phyloP scores from a whole-genome alignment of 805 yeast species.

The Ogataea paraovalis region DNA sequence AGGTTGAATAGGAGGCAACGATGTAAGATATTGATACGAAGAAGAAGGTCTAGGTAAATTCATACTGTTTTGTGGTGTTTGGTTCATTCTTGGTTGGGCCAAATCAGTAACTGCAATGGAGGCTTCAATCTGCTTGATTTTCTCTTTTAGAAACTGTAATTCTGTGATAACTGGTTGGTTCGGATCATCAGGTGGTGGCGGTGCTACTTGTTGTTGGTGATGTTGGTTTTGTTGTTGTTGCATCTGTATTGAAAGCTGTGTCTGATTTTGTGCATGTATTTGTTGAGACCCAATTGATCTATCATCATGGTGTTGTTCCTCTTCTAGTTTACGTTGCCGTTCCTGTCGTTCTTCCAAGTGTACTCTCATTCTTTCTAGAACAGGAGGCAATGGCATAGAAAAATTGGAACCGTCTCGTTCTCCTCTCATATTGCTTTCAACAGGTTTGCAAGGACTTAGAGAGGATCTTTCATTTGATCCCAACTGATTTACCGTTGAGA shows the following conservation, averaged over 20 bases:
- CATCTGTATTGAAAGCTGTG: background rate
- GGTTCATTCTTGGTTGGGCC: conserved; percentile 6
- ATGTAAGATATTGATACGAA: conserved; percentile 8
- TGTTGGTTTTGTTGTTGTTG: background rate
- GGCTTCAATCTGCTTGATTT: conserved; percentile 44
- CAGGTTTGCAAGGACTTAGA: conserved; percentile 7
- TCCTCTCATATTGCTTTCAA: conserved; percentile 3
- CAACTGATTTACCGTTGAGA: conserved; percentile 11
- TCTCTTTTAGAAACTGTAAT: conserved; percentile 36
- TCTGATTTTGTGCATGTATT: background rate
- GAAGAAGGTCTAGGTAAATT: conserved; percentile 11
- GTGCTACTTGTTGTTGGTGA: background rate
- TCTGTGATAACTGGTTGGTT: conserved; percentile 24
- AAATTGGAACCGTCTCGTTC: background rate
- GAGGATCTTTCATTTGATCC: conserved; percentile 27
- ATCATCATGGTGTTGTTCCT: background rate
- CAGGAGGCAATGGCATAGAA: background rate
- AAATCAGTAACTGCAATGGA: conserved; percentile 36
- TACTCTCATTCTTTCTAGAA: background rate
- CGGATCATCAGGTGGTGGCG: too few species aligned
- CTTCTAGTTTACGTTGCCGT: background rate
- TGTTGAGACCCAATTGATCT: too few species aligned
- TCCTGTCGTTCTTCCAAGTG: background rate
- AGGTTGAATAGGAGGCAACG: conserved; percentile 22
- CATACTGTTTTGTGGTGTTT: background rate